Evolutionary conservation across 2,329 filamentous ascomycete genomes (phyloP).

Genomic region (Gaeumannomyces tritici): DNA sequence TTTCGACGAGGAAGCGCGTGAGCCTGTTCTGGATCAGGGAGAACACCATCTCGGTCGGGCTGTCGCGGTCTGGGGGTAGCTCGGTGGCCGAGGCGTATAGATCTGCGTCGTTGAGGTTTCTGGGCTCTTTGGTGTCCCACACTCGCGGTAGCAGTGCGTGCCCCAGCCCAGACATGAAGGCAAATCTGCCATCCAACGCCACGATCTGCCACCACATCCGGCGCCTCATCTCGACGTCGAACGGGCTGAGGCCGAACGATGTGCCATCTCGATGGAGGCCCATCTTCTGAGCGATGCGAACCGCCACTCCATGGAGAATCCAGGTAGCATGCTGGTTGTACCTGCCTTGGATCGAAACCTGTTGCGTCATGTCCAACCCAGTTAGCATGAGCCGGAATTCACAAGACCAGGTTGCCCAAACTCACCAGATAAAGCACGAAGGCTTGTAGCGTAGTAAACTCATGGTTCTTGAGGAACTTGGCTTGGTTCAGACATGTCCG

Average conservation of each 20-base stretch:
- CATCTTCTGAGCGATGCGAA: conserved; percentile 59
- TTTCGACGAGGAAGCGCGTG: conserved; percentile 37
- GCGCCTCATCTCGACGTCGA: conserved; percentile 59
- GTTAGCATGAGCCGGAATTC: neutral
- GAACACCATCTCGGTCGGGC: conserved; percentile 53
- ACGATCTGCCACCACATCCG: conserved; percentile 59
- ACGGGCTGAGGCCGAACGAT: conserved; percentile 43
- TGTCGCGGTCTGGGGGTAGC: conserved; percentile 39
- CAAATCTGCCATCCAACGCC: conserved; percentile 46
- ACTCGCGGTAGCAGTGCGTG: conserved; percentile 39
- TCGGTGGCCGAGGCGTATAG: conserved; percentile 43
- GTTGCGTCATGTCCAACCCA: conserved; percentile 2
- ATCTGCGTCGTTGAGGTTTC: conserved; percentile 50
- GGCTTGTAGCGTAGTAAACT: conserved; percentile 49
- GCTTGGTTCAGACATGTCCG: conserved; percentile 38
- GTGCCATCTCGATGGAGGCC: conserved; percentile 56
- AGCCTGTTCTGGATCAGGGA: conserved; percentile 40
- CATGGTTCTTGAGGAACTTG: conserved; percentile 49
- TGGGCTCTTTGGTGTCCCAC: conserved; percentile 47
- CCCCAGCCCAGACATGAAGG: conserved; percentile 46
- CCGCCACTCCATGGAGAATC: conserved; percentile 49
- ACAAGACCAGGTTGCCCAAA: neutral
- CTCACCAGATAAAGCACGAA: conserved; percentile 47
- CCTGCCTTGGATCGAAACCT: conserved; percentile 47
- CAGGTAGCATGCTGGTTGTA: conserved; percentile 51